A percentile compares a stretch with the other conserved stretches of the same genome.
Conservation (phyloP, 2,329 filamentous ascomycete species). For the Microdochium nivale region DNA sequence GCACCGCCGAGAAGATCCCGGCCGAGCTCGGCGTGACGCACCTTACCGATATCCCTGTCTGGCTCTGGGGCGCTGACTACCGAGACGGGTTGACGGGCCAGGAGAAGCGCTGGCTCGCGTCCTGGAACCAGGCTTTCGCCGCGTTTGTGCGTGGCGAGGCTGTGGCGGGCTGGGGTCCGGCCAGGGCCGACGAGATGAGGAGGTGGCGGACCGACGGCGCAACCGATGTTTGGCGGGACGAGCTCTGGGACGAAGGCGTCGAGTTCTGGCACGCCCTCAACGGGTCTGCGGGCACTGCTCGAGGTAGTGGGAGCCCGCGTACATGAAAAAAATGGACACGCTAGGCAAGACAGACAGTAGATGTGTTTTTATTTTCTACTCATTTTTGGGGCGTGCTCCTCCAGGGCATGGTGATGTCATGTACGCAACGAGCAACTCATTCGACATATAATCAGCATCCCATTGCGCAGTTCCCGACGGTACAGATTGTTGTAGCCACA, state of each 20-base stretch:
- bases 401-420: too few relatives aligned
- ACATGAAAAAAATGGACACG: too few relatives aligned
- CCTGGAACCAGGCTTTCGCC: constrained; percentile 5
- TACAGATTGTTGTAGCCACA: too few relatives aligned
- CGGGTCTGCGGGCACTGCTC: background rate
- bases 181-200: background rate
- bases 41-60: constrained; percentile 5
- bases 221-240: constrained; percentile 3
- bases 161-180: constrained; percentile 3
- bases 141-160: constrained; percentile 2
- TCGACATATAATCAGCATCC: too few relatives aligned
- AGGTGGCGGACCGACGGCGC: constrained; percentile 2
- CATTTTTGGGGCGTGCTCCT: too few relatives aligned
- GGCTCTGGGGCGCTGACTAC: constrained; percentile 5
- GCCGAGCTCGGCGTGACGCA: constrained; percentile 6
- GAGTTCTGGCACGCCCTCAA: constrained; percentile 5
- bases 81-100: constrained; percentile 1
- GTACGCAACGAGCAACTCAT: too few relatives aligned
- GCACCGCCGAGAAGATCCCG: background rate
- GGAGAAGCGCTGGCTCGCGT: constrained; percentile 2
- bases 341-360: too few relatives aligned
- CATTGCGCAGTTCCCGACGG: too few relatives aligned
- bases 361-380: too few relatives aligned
- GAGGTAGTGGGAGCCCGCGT: too few relatives aligned
- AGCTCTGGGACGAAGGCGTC: constrained; percentile 5